Conservation (phyloP, 2,329 filamentous ascomycete species). For the Diaporthe helianthi region DNA sequence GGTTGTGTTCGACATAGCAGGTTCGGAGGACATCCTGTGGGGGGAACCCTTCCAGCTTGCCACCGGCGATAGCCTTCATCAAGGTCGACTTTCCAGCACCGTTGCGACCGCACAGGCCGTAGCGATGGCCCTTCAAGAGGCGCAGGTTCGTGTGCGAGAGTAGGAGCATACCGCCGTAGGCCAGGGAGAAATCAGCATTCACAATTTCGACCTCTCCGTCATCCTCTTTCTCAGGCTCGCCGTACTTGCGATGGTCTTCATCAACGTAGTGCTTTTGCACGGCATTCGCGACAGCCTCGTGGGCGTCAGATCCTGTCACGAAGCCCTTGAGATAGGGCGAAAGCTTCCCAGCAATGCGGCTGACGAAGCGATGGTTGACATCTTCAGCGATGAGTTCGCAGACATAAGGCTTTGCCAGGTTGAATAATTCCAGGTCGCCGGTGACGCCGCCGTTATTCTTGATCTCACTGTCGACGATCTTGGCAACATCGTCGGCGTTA, state of each 20-base stretch:
- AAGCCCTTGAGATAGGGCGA: conserved; percentile 78
- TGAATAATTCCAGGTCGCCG: conserved; percentile 69
- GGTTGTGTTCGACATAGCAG: conserved; percentile 99
- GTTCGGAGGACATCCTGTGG: conserved; percentile 90
- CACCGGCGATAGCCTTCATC: conserved; percentile 94
- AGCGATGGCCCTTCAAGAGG: conserved; percentile 94
- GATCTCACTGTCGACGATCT: conserved; percentile 77
- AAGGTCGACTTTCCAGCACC: conserved; percentile 98
- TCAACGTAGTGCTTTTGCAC: conserved; percentile 81
- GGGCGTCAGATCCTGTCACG: conserved; percentile 65
- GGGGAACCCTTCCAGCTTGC: conserved; percentile 97
- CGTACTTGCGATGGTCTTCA: conserved; percentile 88
- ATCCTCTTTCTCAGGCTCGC: conserved; percentile 83
- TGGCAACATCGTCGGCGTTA: conserved; percentile 75
- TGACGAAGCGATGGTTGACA: conserved; percentile 80
- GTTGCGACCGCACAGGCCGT: conserved; percentile 95
- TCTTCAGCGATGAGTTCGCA: conserved; percentile 86
- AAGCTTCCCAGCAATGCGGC: conserved; percentile 73
- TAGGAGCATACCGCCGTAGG: conserved; percentile 96
- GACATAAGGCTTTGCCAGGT: conserved; percentile 75
- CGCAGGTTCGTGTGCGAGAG: conserved; percentile 95
- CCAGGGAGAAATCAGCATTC: conserved; percentile 96
- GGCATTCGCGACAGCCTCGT: conserved; percentile 70
- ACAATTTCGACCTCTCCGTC: conserved; percentile 96
- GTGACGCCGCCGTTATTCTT: conserved; percentile 71